These are phyloP conservation scores for Fusarium vanettenii DNA, from an alignment of 2,329 filamentous ascomycete genomes.

Conservation along the genomic window DNA sequence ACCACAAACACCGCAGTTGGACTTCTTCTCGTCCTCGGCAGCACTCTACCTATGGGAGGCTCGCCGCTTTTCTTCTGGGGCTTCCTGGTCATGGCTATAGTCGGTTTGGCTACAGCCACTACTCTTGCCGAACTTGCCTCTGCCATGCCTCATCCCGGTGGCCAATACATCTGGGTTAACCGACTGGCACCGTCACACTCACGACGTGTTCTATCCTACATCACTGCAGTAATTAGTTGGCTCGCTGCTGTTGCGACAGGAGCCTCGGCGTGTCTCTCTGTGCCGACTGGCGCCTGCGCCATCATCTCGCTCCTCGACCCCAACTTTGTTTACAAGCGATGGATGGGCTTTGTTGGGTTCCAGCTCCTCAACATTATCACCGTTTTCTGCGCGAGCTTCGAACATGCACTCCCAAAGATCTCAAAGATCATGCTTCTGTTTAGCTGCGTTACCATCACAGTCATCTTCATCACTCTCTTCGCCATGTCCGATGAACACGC, in stretches of 20 bases:
- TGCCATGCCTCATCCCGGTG: slow-evolving; percentile 44
- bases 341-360: slow-evolving; percentile 45
- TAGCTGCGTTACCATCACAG: slow-evolving; percentile 37
- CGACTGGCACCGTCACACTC: slow-evolving; percentile 27
- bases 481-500: slow-evolving; percentile 35
- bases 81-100: slow-evolving; percentile 35
- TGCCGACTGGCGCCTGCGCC: slow-evolving; percentile 33
- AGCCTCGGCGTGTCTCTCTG: slow-evolving; percentile 40
- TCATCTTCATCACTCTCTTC: slow-evolving; percentile 43
- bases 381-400: slow-evolving; percentile 33
- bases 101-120: slow-evolving; percentile 41
- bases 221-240: slow-evolving; percentile 43
- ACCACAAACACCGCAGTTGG: slow-evolving; percentile 42
- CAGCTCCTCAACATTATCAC: slow-evolving; percentile 42
- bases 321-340: slow-evolving; percentile 39
- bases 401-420: slow-evolving; percentile 40
- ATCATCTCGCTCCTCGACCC: slow-evolving; percentile 39
- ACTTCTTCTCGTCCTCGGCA: slow-evolving; percentile 34
- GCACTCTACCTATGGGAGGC: slow-evolving; percentile 34
- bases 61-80: slow-evolving; percentile 43
- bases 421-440: slow-evolving; percentile 42
- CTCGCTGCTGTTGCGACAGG: slow-evolving; percentile 41
- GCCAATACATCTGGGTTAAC: slow-evolving; percentile 44
- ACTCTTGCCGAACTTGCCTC: slow-evolving; percentile 44
- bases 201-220: slow-evolving; percentile 37